A percentile compares a stretch with the other conserved stretches of the same genome.
Evolutionary conservation across 805 yeast genomes (phyloP).

Genomic region (Zygosaccharomyces lentus): DNA sequence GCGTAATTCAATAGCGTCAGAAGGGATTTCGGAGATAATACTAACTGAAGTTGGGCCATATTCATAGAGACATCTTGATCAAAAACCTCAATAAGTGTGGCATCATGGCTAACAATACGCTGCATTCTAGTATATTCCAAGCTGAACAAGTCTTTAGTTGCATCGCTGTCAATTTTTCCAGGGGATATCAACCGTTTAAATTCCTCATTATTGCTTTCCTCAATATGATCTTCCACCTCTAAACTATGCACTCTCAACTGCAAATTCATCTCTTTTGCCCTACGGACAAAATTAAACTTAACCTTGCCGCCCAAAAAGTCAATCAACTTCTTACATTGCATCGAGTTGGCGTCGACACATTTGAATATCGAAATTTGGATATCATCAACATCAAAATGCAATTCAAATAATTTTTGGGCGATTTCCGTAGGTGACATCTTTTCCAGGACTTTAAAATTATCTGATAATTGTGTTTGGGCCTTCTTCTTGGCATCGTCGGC

Average conservation of each 20-base stretch:
- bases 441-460: slow-evolving; percentile 30
- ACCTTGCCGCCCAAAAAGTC: slow-evolving; percentile 69
- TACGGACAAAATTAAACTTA: slow-evolving; percentile 54
- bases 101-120: slow-evolving; percentile 53
- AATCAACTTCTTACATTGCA: slow-evolving; percentile 62
- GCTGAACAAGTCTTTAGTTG: slow-evolving; percentile 49
- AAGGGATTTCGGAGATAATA: slow-evolving; percentile 71
- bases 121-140: slow-evolving; percentile 56
- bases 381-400: slow-evolving; percentile 62
- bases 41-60: slow-evolving; percentile 73
- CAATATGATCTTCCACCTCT: slow-evolving; percentile 70
- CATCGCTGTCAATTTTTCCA: slow-evolving; percentile 39
- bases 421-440: slow-evolving; percentile 42
- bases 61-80: slow-evolving; percentile 73
- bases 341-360: slow-evolving; percentile 58
- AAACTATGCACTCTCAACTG: slow-evolving; percentile 62
- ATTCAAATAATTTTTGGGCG: slow-evolving; percentile 64
- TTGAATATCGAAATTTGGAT: slow-evolving; percentile 61
- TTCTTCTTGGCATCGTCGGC: slow-evolving; percentile 18
- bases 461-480: slow-evolving; percentile 27
- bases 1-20: slow-evolving; percentile 76
- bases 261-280: slow-evolving; percentile 58
- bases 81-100: slow-evolving; percentile 53
- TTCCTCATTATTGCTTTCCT: slow-evolving; percentile 54
- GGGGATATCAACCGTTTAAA: slow-evolving; percentile 70